Percentiles rank a stretch among this genome's conserved stretches.
These are phyloP conservation scores for Saccharomycopsis fodiens DNA, from an alignment of 805 yeast genomes.

Conservation along the genomic window DNA sequence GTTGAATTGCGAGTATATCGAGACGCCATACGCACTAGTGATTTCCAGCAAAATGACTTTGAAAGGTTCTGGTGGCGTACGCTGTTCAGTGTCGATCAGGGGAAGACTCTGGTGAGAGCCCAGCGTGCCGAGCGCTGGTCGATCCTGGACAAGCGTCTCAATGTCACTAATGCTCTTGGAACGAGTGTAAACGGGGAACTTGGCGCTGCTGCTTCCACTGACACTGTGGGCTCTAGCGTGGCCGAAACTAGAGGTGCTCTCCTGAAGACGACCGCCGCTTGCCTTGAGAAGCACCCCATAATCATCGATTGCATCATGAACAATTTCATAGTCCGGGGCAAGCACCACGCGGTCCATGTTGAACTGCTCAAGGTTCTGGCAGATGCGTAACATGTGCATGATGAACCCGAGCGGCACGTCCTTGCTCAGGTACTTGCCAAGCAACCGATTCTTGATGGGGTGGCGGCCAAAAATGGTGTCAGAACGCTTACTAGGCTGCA, in stretches of 20 bases:
- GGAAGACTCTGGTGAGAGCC: background rate
- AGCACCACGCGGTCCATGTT: conserved; percentile 57
- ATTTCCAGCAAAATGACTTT: conserved; percentile 9
- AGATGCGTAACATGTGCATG: conserved; percentile 57
- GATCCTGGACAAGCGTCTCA: background rate
- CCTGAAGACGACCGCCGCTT: no score
- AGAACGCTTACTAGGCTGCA: background rate
- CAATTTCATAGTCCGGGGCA: conserved; percentile 57
- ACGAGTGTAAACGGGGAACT: background rate
- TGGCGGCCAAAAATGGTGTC: conserved; percentile 30
- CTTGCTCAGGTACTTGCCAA: conserved; percentile 57
- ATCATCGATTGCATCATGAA: conserved; percentile 22
- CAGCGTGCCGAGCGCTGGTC: background rate
- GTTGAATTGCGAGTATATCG: conserved; percentile 18
- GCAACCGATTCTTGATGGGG: conserved; percentile 54
- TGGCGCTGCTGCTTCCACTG: background rate
- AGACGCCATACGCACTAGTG: conserved; percentile 13
- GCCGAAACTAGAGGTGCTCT: no score
- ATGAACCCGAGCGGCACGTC: conserved; percentile 78
- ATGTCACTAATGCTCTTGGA: conserved; percentile 10
- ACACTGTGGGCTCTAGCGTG: background rate
- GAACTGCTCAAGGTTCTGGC: conserved; percentile 50
- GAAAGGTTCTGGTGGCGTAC: conserved; percentile 2
- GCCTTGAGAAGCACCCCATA: conserved; percentile 13
- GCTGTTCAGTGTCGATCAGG: background rate